These are phyloP conservation scores for Rhodotorula sp. DNA, from an alignment of 1,284 basidiomycete genomes.

Conservation along the genomic window DNA sequence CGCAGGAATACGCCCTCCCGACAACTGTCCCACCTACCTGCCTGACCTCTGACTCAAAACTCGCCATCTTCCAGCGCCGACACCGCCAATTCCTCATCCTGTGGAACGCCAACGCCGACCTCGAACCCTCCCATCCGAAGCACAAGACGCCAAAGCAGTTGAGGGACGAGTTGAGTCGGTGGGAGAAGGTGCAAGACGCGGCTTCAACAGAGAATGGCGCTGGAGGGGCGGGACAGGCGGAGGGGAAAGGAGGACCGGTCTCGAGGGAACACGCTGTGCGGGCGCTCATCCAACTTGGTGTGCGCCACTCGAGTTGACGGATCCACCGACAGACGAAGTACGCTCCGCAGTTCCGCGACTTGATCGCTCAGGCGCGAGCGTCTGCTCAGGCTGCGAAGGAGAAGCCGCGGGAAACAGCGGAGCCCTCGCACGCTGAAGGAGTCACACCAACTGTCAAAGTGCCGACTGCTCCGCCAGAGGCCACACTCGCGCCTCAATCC, in stretches of 20 bases:
- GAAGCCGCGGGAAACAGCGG: not conserved
- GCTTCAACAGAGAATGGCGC: not conserved
- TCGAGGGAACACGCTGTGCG: constrained; percentile 1
- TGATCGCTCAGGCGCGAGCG: constrained; percentile 9
- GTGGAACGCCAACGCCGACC: constrained; percentile 38
- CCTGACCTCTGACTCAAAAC: constrained; percentile 5
- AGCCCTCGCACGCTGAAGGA: not conserved
- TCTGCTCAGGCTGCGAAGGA: not conserved
- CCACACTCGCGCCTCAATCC: too few species aligned
- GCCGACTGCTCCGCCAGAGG: not conserved
- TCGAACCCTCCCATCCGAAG: constrained; percentile 2
- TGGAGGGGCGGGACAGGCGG: not conserved
- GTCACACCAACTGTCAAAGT: not conserved
- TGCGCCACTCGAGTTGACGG: too few species aligned
- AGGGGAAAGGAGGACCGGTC: not conserved
- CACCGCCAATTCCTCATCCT: constrained; percentile 24
- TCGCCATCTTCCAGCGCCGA: constrained; percentile 6
- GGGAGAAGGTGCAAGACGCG: constrained; percentile 25
- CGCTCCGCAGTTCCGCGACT: constrained; percentile 8
- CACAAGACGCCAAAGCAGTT: constrained; percentile 15
- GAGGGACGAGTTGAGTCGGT: constrained; percentile 16
- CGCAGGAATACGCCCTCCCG: constrained; percentile 8
- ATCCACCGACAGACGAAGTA: constrained; percentile 2
- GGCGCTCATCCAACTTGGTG: too few species aligned
- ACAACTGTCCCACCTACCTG: not conserved